A percentile compares a stretch with the other conserved stretches of the same genome.
Evolutionary conservation across 129 eudicot genomes (phyloP).

Genomic region (Helianthus annuus): DNA sequence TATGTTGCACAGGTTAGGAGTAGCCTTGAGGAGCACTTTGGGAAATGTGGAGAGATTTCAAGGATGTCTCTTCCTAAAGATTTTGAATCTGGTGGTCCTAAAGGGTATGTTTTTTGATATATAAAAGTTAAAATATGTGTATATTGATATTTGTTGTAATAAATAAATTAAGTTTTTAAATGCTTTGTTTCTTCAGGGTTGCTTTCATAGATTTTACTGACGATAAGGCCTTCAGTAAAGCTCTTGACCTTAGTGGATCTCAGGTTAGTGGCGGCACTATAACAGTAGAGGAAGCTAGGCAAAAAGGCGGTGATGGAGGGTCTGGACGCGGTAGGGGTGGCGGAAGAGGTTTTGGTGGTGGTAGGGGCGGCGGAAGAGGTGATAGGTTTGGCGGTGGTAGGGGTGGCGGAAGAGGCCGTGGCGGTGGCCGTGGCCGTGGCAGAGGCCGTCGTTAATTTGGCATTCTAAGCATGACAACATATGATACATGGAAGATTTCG

Average conservation of each 20-base stretch:
- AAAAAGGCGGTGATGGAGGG: background rate
- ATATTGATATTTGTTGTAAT: background rate
- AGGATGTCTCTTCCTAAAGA: constrained; percentile 30
- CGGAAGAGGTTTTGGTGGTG: constrained; percentile 32
- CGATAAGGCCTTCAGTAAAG: constrained; percentile 13
- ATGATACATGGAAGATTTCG: background rate
- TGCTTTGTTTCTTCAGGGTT: constrained; percentile 13
- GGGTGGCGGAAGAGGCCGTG: constrained; percentile 33
- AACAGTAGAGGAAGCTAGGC: constrained; percentile 26
- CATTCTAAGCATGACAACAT: background rate
- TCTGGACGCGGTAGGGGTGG: constrained; percentile 18
- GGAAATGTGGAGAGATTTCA: constrained; percentile 31
- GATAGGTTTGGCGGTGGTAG: constrained; percentile 37
- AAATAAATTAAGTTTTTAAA: background rate
- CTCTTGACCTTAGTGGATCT: constrained; percentile 28
- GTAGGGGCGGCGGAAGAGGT: constrained; percentile 29
- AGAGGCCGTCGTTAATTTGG: constrained; percentile 22
- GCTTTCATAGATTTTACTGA: constrained; percentile 31
- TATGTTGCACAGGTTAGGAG: constrained; percentile 48
- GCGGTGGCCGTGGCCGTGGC: constrained; percentile 34
- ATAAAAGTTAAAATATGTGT: background rate
- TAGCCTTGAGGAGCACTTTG: constrained; percentile 41
- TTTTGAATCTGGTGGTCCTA: constrained; percentile 31
- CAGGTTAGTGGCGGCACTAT: constrained; percentile 21
- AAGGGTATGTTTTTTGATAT: constrained; percentile 18